These are phyloP conservation scores for Isoetes taiwanensis DNA, from an alignment of 75 land plant genomes.

Conservation along the genomic window DNA sequence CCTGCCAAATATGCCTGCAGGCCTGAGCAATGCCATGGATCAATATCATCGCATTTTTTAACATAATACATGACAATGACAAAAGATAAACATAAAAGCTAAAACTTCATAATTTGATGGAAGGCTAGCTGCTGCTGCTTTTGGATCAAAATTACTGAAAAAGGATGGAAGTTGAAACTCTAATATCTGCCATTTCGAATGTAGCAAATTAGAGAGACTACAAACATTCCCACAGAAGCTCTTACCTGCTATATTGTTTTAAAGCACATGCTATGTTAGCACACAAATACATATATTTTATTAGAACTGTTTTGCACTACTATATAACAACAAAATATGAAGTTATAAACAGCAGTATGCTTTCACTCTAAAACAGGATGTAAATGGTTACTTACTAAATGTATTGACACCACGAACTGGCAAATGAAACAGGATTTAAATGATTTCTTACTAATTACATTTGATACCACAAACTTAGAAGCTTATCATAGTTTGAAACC, in stretches of 20 bases:
- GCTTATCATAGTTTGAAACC: background rate
- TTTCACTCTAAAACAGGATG: constrained; percentile 2
- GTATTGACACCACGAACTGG: background rate
- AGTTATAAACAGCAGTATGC: no score
- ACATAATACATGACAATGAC: background rate
- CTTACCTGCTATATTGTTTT: no score
- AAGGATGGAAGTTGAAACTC: constrained; percentile 94
- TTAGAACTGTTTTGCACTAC: no score
- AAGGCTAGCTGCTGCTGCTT: constrained; percentile 82
- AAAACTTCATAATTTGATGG: constrained; percentile 49
- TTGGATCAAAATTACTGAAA: constrained; percentile 75
- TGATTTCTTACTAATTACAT: no score
- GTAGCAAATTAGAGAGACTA: background rate
- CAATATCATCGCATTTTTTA: background rate
- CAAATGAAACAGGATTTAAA: background rate
- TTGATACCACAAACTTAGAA: no score
- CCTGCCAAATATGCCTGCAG: constrained; percentile 98
- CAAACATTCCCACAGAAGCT: background rate
- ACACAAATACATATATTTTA: no score
- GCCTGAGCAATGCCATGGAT: constrained; percentile 26
- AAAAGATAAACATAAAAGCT: background rate
- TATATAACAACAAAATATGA: no score
- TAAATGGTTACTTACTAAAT: constrained; percentile 1
- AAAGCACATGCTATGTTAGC: no score
- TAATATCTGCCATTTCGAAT: constrained; percentile 43